Conservation (phyloP, 345 rosid genomes). For the Dipteronia dyeriana region DNA sequence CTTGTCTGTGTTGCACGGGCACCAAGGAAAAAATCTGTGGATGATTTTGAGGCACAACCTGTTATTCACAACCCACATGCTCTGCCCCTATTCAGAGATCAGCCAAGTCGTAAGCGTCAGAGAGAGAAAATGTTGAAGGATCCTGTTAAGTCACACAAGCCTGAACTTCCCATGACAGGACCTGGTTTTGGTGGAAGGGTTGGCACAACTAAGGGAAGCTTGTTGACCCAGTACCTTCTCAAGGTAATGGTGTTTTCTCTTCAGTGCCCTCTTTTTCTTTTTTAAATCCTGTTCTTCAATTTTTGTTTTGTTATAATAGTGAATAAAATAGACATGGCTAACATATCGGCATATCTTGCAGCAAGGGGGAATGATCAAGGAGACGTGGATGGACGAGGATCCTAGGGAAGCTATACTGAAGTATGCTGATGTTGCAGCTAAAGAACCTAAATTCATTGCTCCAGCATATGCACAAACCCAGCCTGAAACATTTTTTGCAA, state of each 20-base stretch:
- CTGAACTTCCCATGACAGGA: slow-evolving; percentile 89
- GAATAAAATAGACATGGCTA: slow-evolving; percentile 13
- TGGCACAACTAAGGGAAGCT: slow-evolving; percentile 84
- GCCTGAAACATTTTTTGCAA: slow-evolving; percentile 80
- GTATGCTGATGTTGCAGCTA: slow-evolving; percentile 87
- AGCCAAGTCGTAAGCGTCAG: slow-evolving; percentile 96
- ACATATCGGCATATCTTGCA: slow-evolving; percentile 36
- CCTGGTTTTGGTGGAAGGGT: slow-evolving; percentile 97
- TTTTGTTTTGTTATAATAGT: not conserved
- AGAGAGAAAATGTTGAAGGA: slow-evolving; percentile 90
- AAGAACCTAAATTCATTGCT: slow-evolving; percentile 91
- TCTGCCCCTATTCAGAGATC: slow-evolving; percentile 91
- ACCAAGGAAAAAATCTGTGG: slow-evolving; percentile 91
- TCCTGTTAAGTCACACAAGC: slow-evolving; percentile 88
- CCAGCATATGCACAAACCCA: slow-evolving; percentile 95
- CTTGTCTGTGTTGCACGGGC: slow-evolving; percentile 96
- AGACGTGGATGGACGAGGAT: slow-evolving; percentile 99
- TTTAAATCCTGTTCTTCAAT: not conserved
- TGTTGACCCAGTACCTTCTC: slow-evolving; percentile 92
- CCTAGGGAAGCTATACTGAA: slow-evolving; percentile 97
- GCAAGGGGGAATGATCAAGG: slow-evolving; percentile 99
- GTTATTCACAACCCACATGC: slow-evolving; percentile 98
- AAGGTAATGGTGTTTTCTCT: slow-evolving; percentile 50
- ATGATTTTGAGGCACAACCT: slow-evolving; percentile 83
- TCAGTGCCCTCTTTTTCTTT: slow-evolving; percentile 1